Conservation (phyloP, 2,329 filamentous ascomycete species). For the Elsinoe ampelina region DNA sequence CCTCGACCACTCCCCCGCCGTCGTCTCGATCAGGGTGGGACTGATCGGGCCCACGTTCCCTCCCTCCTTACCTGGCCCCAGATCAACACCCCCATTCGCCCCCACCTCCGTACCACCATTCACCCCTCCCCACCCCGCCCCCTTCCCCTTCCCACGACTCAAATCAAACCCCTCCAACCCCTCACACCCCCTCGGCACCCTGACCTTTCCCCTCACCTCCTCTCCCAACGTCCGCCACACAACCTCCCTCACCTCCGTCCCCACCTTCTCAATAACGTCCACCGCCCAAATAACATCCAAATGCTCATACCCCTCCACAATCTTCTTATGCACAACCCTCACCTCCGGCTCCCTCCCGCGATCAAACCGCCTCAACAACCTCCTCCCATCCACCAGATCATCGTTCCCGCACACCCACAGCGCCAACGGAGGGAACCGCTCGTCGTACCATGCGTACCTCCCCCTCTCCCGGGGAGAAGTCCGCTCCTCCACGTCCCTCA, state of each 20-base stretch:
- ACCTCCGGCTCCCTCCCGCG: constrained; percentile 73
- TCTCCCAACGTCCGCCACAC: constrained; percentile 65
- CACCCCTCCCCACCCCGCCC: not conserved
- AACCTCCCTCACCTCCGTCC: constrained; percentile 67
- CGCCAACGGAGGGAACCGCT: constrained; percentile 70
- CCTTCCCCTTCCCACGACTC: constrained; percentile 1
- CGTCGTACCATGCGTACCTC: constrained; percentile 67
- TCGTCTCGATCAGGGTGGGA: constrained; percentile 16
- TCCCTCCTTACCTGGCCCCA: not conserved
- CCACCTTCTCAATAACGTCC: constrained; percentile 75
- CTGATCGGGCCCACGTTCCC: constrained; percentile 9
- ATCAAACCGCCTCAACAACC: constrained; percentile 64
- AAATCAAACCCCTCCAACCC: constrained; percentile 21
- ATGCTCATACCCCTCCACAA: constrained; percentile 85
- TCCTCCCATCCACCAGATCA: constrained; percentile 70
- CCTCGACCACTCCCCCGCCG: constrained; percentile 16
- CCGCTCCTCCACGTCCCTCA: constrained; percentile 7
- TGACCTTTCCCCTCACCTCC: constrained; percentile 50
- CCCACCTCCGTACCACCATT: not conserved
- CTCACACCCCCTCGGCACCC: constrained; percentile 57
- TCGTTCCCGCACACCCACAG: constrained; percentile 82
- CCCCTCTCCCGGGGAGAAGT: constrained; percentile 25
- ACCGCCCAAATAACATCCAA: constrained; percentile 93
- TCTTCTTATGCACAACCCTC: constrained; percentile 66
- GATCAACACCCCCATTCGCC: not conserved